phyloP scores from a whole-genome alignment of 805 yeast genomes.

The Debaryomyces tyrocola region DNA sequence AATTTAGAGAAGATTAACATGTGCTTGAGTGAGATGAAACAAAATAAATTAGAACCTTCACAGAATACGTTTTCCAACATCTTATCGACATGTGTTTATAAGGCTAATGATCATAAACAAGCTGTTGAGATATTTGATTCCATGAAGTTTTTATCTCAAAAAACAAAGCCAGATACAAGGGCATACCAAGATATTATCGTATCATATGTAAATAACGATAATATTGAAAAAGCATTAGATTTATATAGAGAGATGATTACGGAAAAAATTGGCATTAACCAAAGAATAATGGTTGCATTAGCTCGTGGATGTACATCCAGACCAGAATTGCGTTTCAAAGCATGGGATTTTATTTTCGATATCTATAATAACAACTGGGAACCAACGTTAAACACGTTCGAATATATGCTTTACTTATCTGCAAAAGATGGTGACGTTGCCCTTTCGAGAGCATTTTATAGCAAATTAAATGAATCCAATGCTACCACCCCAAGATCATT shows the following conservation, averaged over 20 bases:
- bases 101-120: conserved; percentile 49
- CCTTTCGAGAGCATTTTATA: conserved; percentile 66
- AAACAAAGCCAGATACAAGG: conserved; percentile 63
- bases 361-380: conserved; percentile 48
- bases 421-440: conserved; percentile 77
- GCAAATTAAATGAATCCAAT: conserved; percentile 39
- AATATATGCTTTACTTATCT: conserved; percentile 73
- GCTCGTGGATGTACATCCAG: conserved; percentile 69
- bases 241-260: conserved; percentile 67
- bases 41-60: conserved; percentile 40
- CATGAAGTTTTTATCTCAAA: conserved; percentile 73
- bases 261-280: conserved; percentile 26
- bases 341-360: conserved; percentile 79
- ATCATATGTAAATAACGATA: conserved; percentile 58
- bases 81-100: conserved; percentile 58
- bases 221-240: conserved; percentile 74
- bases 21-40: conserved; percentile 38
- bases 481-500: conserved; percentile 41
- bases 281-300: conserved; percentile 48
- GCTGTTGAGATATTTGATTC: conserved; percentile 78
- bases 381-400: conserved; percentile 52
- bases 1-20: conserved; percentile 39
- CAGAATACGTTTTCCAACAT: conserved; percentile 53
- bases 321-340: conserved; percentile 46
- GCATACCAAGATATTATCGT: conserved; percentile 75